Evolutionary conservation across 2,329 filamentous ascomycete species (phyloP).

Genomic region (Verticillium longisporum): DNA sequence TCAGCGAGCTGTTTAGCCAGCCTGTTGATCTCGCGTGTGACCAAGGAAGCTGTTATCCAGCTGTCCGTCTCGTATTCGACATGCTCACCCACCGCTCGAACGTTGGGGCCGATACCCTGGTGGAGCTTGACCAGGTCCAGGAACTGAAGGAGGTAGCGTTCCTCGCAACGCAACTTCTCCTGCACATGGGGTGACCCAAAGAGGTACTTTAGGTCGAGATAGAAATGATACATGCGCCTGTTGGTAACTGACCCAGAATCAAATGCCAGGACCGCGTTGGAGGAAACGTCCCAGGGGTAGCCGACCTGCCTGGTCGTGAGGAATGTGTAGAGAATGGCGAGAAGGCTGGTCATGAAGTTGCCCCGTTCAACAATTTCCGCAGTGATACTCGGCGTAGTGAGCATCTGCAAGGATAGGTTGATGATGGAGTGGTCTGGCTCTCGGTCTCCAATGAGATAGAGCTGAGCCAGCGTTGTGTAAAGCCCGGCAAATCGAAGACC

Average conservation of each 20-base stretch:
- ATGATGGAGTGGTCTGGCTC: slow-evolving; percentile 98
- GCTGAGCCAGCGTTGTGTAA: slow-evolving; percentile 86
- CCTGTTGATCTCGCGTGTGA: slow-evolving; percentile 91
- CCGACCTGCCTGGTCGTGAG: slow-evolving; percentile 92
- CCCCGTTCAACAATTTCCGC: slow-evolving; percentile 90
- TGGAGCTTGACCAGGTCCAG: slow-evolving; percentile 92
- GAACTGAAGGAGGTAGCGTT: slow-evolving; percentile 87
- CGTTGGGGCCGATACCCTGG: slow-evolving; percentile 93
- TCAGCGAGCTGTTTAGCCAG: slow-evolving; percentile 84
- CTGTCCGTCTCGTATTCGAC: slow-evolving; percentile 97
- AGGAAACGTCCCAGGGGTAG: slow-evolving; percentile 82
- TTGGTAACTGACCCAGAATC: slow-evolving; percentile 95
- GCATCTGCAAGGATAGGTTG: slow-evolving; percentile 91
- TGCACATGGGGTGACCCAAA: slow-evolving; percentile 86
- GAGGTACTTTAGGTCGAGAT: slow-evolving; percentile 86
- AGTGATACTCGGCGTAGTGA: slow-evolving; percentile 94
- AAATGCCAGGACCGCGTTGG: slow-evolving; percentile 81
- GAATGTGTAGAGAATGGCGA: slow-evolving; percentile 97
- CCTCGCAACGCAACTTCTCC: slow-evolving; percentile 72
- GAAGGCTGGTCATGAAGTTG: slow-evolving; percentile 90
- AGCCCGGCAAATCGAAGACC: slow-evolving; percentile 90
- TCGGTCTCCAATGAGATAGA: slow-evolving; percentile 91
- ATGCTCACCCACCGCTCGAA: slow-evolving; percentile 86
- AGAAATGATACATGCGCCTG: slow-evolving; percentile 94
- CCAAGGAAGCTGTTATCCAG: slow-evolving; percentile 93